Base-by-base conservation (phyloP, 352 stramenopile genomes). In the Pythium oligandrum region DNA sequence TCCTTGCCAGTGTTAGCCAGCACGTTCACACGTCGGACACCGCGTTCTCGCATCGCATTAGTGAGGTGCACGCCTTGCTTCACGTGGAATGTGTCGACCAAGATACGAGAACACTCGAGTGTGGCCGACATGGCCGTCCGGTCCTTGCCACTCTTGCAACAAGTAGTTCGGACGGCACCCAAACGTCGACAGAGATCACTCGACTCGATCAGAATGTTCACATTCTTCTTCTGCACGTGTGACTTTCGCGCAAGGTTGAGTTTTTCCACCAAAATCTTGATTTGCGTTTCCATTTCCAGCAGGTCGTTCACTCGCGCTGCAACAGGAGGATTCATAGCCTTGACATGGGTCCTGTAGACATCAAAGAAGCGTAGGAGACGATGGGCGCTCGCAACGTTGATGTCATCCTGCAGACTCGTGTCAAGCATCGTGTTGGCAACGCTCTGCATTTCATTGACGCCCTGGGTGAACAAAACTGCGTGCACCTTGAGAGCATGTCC, bases 61-160 rank as follows among this genome's bases (percentile, higher is more conserved):
- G 78, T 90, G 4, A 95, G 71, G 48, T 90, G 79, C 42, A 95
- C 79, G 6, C 84, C 84, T 55, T 95, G 79, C 55, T 87, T 90
- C 3, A 95, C 84, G 40, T 90, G 76, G 37, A 95, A 94, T 53
- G 97, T 73, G 61, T 93, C 84, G 26, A 95, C 79, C 10, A 91
- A 70, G 66, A 98, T 56, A 37, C 96, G 89, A 44, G 93, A 95
- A 44, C 96, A 88, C 69, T 98, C 96, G 36, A 98, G 88, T 11
- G 95, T 98, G 26, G 98, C 88, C 11, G 96, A 96, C 96, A 99
- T 99, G 30, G 91, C 93, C 35, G 96, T 99, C 52, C 96, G 89
- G 68, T 99, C 95, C 63, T 99, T 99, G 2, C 96, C 95, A 58
- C 82, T 97, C 70, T 99, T 99, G 75, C 96, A 99, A 75, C 97